Percentiles rank a stretch among this genome's conserved stretches.
These are phyloP conservation scores for Pleurotus tuoliensis DNA, from an alignment of 768 basidiomycete species.

Conservation along the genomic window DNA sequence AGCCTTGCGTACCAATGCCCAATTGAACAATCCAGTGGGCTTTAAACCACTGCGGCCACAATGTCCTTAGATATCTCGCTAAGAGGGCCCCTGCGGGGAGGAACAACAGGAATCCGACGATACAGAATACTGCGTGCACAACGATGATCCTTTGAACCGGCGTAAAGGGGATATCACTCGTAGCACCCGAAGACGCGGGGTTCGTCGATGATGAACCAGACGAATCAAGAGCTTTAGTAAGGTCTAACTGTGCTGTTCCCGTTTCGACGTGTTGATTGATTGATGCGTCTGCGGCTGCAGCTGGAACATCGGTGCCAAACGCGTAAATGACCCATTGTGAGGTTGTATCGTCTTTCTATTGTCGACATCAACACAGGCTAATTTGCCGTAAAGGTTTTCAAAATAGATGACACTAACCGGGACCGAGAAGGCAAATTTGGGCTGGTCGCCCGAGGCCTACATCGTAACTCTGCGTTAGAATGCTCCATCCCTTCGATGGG, in stretches of 20 bases:
- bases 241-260: conserved; percentile 40
- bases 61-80: conserved; percentile 51
- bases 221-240: conserved; percentile 35
- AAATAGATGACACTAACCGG: conserved; percentile 30
- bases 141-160: conserved; percentile 48
- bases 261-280: conserved; percentile 44
- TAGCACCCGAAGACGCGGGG: conserved; percentile 15
- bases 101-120: conserved; percentile 47
- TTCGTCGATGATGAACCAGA: conserved; percentile 11
- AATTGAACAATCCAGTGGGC: conserved; percentile 51
- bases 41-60: conserved; percentile 46
- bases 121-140: conserved; percentile 50
- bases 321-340: conserved; percentile 56
- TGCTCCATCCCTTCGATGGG: not conserved
- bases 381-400: not conserved
- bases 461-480: not conserved
- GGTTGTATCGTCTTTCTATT: conserved; percentile 38
- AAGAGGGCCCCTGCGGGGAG: conserved; percentile 50
- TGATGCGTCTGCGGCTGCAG: conserved; percentile 37
- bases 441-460: conserved; percentile 37
- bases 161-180: conserved; percentile 32
- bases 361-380: not conserved
- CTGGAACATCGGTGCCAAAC: conserved; percentile 47
- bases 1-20: conserved; percentile 31
- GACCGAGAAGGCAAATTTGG: conserved; percentile 48